Conservation (phyloP, 106 monocot species). For the Allium fistulosum region DNA sequence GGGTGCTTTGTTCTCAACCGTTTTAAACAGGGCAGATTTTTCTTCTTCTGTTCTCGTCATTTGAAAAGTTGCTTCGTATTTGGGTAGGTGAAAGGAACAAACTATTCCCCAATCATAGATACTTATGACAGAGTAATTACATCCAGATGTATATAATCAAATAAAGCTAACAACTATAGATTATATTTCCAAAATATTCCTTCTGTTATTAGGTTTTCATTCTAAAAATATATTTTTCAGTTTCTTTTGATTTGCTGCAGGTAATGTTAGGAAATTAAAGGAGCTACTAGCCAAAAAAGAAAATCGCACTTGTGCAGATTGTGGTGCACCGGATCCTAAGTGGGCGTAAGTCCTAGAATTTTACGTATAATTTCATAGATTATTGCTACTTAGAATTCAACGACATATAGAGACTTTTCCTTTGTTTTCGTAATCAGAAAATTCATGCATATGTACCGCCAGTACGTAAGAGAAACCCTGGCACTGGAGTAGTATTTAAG, state of each 20-base stretch:
- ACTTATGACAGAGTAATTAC: too few species aligned
- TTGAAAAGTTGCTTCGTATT: too few species aligned
- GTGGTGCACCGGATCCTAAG: constrained; percentile 63
- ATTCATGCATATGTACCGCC: background rate
- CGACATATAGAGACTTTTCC: background rate
- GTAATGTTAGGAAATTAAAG: constrained; percentile 43
- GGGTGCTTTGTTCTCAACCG: too few species aligned
- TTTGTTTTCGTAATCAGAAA: background rate
- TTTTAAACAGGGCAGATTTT: too few species aligned
- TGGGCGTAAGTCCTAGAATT: constrained; percentile 60
- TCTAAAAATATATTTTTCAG: background rate
- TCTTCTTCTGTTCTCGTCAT: too few species aligned
- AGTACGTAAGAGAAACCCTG: too few species aligned
- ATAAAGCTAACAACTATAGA: too few species aligned
- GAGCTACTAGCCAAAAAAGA: constrained; percentile 55
- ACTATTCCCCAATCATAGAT: too few species aligned
- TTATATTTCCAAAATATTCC: too few species aligned
- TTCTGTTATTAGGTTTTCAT: background rate
- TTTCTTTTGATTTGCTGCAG: constrained; percentile 9
- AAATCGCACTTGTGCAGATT: constrained; percentile 71
- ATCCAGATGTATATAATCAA: too few species aligned
- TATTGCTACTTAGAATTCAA: background rate
- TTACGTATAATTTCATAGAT: background rate
- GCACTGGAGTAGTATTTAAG: too few species aligned
- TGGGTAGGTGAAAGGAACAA: too few species aligned